phyloP scores from a whole-genome alignment of 805 yeast genomes.

The Blastobotrys attinorum region DNA sequence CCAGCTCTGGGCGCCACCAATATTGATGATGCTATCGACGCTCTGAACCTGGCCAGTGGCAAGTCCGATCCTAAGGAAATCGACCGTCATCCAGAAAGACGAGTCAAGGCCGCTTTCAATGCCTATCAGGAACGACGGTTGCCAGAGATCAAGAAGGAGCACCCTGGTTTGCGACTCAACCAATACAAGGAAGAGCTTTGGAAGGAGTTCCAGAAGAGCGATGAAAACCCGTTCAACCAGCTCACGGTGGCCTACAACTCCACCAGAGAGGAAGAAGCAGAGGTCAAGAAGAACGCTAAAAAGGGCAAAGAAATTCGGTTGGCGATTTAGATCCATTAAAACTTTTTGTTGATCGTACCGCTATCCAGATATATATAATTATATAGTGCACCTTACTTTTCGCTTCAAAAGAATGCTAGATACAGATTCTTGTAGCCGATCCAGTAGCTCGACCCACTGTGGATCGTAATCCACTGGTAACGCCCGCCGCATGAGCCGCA shows the following conservation, averaged over 20 bases:
- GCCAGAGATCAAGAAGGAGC: slow-evolving; percentile 66
- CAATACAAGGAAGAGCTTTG: slow-evolving; percentile 66
- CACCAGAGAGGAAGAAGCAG: slow-evolving; percentile 39
- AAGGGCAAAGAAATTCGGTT: slow-evolving; percentile 39
- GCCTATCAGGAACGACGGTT: slow-evolving; percentile 65
- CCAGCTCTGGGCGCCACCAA: slow-evolving; percentile 62
- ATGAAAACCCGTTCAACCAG: slow-evolving; percentile 81
- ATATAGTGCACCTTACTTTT: too few relatives aligned
- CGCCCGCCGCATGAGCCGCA: slow-evolving; percentile 1
- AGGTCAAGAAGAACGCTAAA: slow-evolving; percentile 42
- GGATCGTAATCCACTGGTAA: too few relatives aligned
- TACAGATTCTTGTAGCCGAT: too few relatives aligned
- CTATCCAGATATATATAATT: not conserved
- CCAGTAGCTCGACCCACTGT: too few relatives aligned
- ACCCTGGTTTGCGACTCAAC: slow-evolving; percentile 72
- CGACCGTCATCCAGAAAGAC: slow-evolving; percentile 83
- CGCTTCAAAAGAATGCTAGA: too few relatives aligned
- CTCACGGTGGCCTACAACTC: slow-evolving; percentile 61
- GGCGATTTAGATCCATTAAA: slow-evolving; percentile 3
- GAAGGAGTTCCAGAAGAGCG: slow-evolving; percentile 75
- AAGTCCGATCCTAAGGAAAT: slow-evolving; percentile 54
- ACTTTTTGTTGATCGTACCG: not conserved
- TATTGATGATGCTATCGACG: slow-evolving; percentile 71
- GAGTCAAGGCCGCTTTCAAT: slow-evolving; percentile 72
- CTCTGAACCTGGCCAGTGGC: slow-evolving; percentile 55